These are phyloP conservation scores for Geranium brycei DNA, from an alignment of 345 rosid genomes.

Conservation along the genomic window DNA sequence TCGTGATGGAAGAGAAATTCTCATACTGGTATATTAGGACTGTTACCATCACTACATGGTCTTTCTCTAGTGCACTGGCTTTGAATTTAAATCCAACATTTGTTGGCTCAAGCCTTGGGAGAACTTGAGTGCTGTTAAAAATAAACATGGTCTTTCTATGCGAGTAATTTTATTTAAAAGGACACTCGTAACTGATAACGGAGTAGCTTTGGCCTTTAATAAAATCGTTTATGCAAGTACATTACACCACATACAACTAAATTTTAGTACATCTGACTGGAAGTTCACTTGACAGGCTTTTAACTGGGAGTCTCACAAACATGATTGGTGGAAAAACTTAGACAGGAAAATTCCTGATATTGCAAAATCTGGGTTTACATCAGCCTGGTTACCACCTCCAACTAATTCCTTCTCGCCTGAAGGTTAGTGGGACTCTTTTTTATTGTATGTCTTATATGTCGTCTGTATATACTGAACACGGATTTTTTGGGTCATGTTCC, in stretches of 20 bases:
- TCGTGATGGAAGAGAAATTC: constrained; percentile 63
- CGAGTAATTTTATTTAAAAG: not conserved
- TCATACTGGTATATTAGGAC: constrained; percentile 55
- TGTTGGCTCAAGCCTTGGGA: too few species aligned
- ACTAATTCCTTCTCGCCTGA: constrained; percentile 64
- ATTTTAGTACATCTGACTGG: not conserved
- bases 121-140: too few species aligned
- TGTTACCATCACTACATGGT: too few species aligned
- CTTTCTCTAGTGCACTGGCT: too few species aligned
- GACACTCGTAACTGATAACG: not conserved
- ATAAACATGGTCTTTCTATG: too few species aligned
- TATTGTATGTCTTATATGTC: too few species aligned
- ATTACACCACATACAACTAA: too few species aligned
- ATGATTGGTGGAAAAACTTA: constrained; percentile 83
- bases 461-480: not conserved
- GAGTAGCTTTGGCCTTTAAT: not conserved
- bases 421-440: constrained; percentile 29
- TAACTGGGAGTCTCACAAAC: constrained; percentile 88
- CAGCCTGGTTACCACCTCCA: constrained; percentile 84
- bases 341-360: constrained; percentile 57
- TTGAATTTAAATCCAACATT: too few species aligned
- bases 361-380: constrained; percentile 77
- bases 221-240: too few species aligned
- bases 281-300: constrained; percentile 42
- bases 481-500: not conserved